Evolutionary conservation across 2,329 filamentous ascomycete species (phyloP).

Genomic region (Fusarium devonianum): DNA sequence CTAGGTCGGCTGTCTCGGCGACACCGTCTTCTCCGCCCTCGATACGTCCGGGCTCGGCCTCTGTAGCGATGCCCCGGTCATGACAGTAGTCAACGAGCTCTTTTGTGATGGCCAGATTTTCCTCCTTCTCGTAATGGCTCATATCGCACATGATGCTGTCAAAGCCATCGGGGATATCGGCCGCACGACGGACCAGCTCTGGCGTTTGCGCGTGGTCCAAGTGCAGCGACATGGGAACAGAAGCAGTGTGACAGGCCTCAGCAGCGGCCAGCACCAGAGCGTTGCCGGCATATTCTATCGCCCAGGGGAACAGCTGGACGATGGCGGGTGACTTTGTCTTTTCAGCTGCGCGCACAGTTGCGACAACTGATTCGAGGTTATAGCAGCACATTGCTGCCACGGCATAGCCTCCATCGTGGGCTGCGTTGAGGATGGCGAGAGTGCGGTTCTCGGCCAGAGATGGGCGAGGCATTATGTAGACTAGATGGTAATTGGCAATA

Average conservation of each 20-base stretch:
- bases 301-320: slow-evolving; percentile 77
- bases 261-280: slow-evolving; percentile 62
- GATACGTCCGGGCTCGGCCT: slow-evolving; percentile 60
- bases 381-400: slow-evolving; percentile 64
- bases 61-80: slow-evolving; percentile 68
- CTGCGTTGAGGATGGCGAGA: slow-evolving; percentile 9
- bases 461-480: too few relatives aligned
- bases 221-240: slow-evolving; percentile 67
- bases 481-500: too few relatives aligned
- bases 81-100: slow-evolving; percentile 69
- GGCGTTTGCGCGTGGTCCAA: slow-evolving; percentile 71
- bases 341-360: slow-evolving; percentile 72
- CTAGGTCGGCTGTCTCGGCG: slow-evolving; percentile 61
- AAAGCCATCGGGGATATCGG: slow-evolving; percentile 53
- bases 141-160: slow-evolving; percentile 82
- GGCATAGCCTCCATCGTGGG: slow-evolving; percentile 52
- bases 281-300: slow-evolving; percentile 66
- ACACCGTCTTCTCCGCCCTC: slow-evolving; percentile 71
- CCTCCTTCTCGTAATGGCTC: slow-evolving; percentile 76
- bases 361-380: slow-evolving; percentile 75
- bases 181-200: slow-evolving; percentile 64
- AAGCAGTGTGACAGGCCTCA: slow-evolving; percentile 59
- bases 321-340: slow-evolving; percentile 69
- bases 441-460: not conserved
- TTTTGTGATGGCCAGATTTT: slow-evolving; percentile 69